A percentile compares a stretch with the other conserved stretches of the same genome.
Conservation (phyloP, 2,329 filamentous ascomycete species). For the Cryphonectria japonica region DNA sequence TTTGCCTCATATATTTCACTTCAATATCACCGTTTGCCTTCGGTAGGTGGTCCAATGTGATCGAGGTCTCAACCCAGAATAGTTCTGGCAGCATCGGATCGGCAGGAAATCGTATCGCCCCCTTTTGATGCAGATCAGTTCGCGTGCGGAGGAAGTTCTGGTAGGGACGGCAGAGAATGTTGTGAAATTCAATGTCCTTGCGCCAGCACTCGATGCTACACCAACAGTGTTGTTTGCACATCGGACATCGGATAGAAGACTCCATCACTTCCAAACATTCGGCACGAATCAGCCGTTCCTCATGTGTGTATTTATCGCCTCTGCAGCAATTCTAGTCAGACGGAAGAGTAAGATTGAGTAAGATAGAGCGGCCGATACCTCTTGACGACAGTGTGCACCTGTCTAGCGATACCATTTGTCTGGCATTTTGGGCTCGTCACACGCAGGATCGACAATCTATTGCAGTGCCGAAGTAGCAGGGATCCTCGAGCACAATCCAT, state of each 20-base stretch:
- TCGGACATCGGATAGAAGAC: background rate
- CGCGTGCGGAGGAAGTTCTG: background rate
- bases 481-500: background rate
- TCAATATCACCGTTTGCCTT: background rate
- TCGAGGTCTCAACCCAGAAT: background rate
- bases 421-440: background rate
- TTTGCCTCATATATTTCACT: background rate
- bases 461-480: background rate
- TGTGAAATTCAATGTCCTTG: background rate
- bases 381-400: background rate
- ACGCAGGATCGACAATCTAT: background rate
- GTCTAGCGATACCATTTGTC: no score
- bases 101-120: background rate
- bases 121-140: background rate
- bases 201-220: background rate
- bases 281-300: background rate
- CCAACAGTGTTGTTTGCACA: background rate
- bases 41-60: background rate
- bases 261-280: background rate
- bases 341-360: background rate
- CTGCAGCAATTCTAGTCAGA: background rate
- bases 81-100: background rate
- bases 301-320: background rate
- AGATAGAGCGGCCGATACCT: background rate
- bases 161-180: background rate